Percentiles rank a stretch among this genome's conserved stretches.
These are phyloP conservation scores for Crepidotus variabilis DNA, from an alignment of 768 basidiomycete genomes.

Conservation along the genomic window DNA sequence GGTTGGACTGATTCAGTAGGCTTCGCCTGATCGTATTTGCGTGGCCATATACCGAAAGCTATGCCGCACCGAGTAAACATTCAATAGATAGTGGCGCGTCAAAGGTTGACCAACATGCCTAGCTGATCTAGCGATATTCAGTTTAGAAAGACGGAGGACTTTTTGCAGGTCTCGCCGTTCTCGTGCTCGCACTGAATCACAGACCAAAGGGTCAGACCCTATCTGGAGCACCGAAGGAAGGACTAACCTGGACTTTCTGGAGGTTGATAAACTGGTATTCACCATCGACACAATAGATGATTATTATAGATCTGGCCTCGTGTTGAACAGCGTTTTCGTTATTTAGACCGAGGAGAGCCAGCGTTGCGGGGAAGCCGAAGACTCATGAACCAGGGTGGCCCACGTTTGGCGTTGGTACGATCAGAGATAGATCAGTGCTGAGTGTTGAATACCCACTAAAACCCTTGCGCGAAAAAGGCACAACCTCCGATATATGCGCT, in stretches of 20 bases:
- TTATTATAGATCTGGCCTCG: not conserved
- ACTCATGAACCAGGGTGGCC: not conserved
- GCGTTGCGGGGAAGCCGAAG: not conserved
- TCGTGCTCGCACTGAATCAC: conserved; percentile 25
- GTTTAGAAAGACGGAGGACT: conserved; percentile 39
- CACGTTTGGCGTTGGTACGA: not conserved
- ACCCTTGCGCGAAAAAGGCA: not conserved
- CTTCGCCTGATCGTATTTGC: too few species aligned
- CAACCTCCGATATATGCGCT: not conserved
- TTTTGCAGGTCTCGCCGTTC: conserved; percentile 30
- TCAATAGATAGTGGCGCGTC: too few species aligned
- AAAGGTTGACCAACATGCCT: too few species aligned
- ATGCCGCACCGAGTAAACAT: too few species aligned
- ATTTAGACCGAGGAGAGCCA: not conserved
- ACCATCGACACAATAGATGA: not conserved
- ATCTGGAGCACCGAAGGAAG: not conserved
- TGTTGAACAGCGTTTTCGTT: not conserved
- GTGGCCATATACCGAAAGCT: too few species aligned
- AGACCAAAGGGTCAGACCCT: not conserved
- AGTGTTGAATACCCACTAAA: not conserved
- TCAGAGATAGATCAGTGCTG: not conserved
- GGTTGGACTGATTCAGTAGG: too few species aligned
- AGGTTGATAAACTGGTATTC: not conserved
- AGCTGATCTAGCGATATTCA: too few species aligned
- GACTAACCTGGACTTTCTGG: conserved; percentile 46